phyloP scores from a whole-genome alignment of 2,329 filamentous ascomycete genomes.

The Diaporthe batatas region DNA sequence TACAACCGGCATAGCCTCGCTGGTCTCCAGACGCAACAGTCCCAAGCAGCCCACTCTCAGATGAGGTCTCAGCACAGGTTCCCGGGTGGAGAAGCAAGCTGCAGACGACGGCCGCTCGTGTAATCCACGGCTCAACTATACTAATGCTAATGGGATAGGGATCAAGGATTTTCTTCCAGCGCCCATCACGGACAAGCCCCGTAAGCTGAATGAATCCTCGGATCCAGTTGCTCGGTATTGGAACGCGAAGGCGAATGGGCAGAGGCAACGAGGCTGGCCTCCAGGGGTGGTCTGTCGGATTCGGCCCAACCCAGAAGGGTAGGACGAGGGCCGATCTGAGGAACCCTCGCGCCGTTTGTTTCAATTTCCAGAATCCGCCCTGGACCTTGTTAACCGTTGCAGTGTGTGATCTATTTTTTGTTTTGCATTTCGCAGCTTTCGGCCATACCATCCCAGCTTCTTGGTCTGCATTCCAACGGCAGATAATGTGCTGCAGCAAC shows the following conservation, averaged over 20 bases:
- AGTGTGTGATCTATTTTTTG: constrained; percentile 26
- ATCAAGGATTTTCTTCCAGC: constrained; percentile 17
- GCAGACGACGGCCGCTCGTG: constrained; percentile 29
- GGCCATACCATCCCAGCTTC: constrained; percentile 22
- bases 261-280: constrained; percentile 30
- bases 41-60: constrained; percentile 27
- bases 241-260: constrained; percentile 8
- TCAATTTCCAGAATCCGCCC: constrained; percentile 31
- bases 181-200: constrained; percentile 17
- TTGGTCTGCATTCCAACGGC: constrained; percentile 18
- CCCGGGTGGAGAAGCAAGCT: constrained; percentile 22
- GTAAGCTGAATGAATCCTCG: constrained; percentile 38
- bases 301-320: constrained; percentile 9
- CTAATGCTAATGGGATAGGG: not conserved
- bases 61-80: constrained; percentile 32
- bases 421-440: constrained; percentile 25
- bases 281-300: constrained; percentile 2
- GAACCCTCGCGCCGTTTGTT: constrained; percentile 34
- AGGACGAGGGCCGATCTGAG: constrained; percentile 21
- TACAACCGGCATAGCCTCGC: constrained; percentile 35
- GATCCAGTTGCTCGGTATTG: constrained; percentile 35
- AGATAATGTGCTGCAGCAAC: not conserved
- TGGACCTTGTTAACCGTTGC: constrained; percentile 29
- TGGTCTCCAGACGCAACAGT: constrained; percentile 27
- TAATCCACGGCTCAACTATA: constrained; percentile 22